Evolutionary conservation across 768 basidiomycete species (phyloP).

Genomic region (Xerocomus potaroensis): DNA sequence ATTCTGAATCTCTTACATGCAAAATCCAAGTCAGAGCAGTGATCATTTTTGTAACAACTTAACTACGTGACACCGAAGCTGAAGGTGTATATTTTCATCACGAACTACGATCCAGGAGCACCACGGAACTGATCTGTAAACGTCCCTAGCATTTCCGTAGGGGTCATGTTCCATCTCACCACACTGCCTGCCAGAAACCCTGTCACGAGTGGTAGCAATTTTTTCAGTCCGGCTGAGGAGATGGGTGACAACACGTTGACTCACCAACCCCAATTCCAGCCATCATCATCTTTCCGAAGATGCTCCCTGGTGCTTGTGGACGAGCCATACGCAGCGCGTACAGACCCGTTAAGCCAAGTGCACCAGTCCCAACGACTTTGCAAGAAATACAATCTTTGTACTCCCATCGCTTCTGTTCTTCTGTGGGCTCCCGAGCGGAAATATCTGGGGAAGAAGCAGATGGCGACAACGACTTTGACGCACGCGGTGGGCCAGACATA

Average conservation of each 20-base stretch:
- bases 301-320: conserved; percentile 55
- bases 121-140: conserved; percentile 11
- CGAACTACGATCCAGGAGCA: conserved; percentile 1
- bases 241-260: conserved; percentile 10
- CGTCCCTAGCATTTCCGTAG: conserved; percentile 19
- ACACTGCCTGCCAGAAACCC: conserved; percentile 29
- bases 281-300: conserved; percentile 56
- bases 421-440: neutral
- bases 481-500: conserved; percentile 21
- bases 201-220: conserved; percentile 1
- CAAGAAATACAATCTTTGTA: conserved; percentile 64
- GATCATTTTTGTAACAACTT: neutral
- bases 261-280: conserved; percentile 61
- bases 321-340: conserved; percentile 69
- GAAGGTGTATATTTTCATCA: too few species aligned
- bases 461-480: conserved; percentile 1
- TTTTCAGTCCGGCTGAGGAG: neutral
- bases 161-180: conserved; percentile 29
- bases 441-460: conserved; percentile 1
- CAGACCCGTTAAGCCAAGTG: conserved; percentile 57
- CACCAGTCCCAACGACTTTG: conserved; percentile 61
- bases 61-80: neutral
- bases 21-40: neutral
- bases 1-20: neutral
- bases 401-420: conserved; percentile 9